phyloP scores from a whole-genome alignment of 345 rosid species.

The Viola odorata region DNA sequence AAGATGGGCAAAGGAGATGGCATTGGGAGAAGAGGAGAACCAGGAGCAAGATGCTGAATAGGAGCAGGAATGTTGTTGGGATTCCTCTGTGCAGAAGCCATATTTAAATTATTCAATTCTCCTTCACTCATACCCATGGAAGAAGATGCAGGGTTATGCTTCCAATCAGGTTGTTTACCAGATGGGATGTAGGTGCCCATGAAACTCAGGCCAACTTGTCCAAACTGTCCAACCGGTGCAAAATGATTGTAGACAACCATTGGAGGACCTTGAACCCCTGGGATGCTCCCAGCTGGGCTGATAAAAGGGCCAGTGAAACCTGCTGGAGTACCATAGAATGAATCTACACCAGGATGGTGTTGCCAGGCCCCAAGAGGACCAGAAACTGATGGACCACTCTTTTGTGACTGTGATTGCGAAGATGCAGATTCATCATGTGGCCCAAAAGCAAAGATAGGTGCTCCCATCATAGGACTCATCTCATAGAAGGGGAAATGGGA shows the following conservation, averaged over 20 bases:
- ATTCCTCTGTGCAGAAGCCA: constrained; percentile 55
- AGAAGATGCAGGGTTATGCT: constrained; percentile 64
- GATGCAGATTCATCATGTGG: constrained; percentile 71
- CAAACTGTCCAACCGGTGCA: constrained; percentile 97
- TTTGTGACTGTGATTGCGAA: constrained; percentile 68
- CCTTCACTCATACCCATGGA: constrained; percentile 55
- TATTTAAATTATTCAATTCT: constrained; percentile 50
- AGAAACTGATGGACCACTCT: constrained; percentile 50
- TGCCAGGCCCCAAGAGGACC: constrained; percentile 77
- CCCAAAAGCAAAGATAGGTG: constrained; percentile 84
- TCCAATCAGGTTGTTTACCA: constrained; percentile 94
- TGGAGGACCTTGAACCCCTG: constrained; percentile 90
- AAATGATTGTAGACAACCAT: constrained; percentile 97
- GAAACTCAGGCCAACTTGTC: constrained; percentile 89
- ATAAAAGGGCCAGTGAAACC: constrained; percentile 87
- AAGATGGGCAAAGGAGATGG: constrained; percentile 83
- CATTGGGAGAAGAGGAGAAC: constrained; percentile 64
- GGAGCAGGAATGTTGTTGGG: constrained; percentile 51
- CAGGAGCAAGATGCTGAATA: constrained; percentile 74
- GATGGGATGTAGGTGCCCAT: constrained; percentile 93
- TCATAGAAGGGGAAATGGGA: constrained; percentile 87
- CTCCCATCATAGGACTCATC: constrained; percentile 85
- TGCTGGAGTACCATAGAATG: constrained; percentile 84
- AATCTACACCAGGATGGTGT: constrained; percentile 84
- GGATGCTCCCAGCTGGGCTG: constrained; percentile 76